Base-by-base conservation (phyloP, 2,329 filamentous ascomycete species). In the Pyricularia grisea region DNA sequence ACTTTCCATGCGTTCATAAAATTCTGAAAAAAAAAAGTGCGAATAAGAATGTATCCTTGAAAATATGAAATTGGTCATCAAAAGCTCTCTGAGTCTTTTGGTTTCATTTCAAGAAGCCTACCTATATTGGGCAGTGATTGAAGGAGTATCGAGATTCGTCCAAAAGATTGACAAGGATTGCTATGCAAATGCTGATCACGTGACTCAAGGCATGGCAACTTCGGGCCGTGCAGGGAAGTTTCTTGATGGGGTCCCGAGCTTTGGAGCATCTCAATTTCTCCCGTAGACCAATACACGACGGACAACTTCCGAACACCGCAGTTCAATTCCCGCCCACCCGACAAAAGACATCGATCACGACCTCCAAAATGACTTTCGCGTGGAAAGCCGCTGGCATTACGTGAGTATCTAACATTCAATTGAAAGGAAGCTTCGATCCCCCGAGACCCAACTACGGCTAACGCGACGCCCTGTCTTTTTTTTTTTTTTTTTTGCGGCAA, bases 331-430 rank as follows among this genome's bases (percentile, higher is more conserved):
- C 36, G 67, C 55, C 27, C 60, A 73, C 74, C 75, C 73, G 75
- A 79, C 80, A 73, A 77, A 72, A 70, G 71, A 69, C 69, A 67
- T 69, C 69, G 23, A 65, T 67, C 72, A 71, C 72, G 76, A 70
- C 78, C 80, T 80, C 80, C 88, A 92, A 88, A 85, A 99, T 98
- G 95, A 87, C 91, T 84, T 94, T 94, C 86, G 92, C 94, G 80
- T 99, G 94, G 95, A 98, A 97, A 92, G 89, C 94, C 79, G 92
- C 95, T 81, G 95, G 95, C 83, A 87, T 98, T 80, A 96, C 90
- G 94, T 97, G 91, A 82, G 92, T 87, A 12, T 36, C 64, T 25
- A 14, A 1, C 11, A 14, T 30, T 17, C 60, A 30, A 70, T 71
- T 55, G 64, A 28, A 68, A 25, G 64, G 30, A 27, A 63, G 60